These are phyloP conservation scores for Aureobasidium sp. DNA, from an alignment of 2,329 filamentous ascomycete species.

Conservation along the genomic window DNA sequence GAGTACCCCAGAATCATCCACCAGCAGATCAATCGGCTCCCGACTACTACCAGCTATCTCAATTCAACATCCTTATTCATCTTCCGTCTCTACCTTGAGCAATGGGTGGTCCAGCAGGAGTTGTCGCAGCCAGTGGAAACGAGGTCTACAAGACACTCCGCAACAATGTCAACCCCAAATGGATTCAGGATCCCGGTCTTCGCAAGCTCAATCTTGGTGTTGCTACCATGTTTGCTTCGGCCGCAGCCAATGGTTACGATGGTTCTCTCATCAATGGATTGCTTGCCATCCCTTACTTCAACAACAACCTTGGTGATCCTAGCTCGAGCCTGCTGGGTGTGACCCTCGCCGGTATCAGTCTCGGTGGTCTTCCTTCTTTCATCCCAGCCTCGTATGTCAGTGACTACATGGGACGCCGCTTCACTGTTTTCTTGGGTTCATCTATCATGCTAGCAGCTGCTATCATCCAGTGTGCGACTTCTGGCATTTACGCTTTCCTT, in stretches of 20 bases:
- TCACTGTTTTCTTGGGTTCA: conserved; percentile 19
- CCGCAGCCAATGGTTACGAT: conserved; percentile 25
- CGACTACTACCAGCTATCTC: neutral
- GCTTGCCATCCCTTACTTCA: conserved; percentile 31
- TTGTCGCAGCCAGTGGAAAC: conserved; percentile 9
- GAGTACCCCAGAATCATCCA: neutral
- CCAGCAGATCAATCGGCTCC: neutral
- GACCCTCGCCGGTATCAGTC: conserved; percentile 21
- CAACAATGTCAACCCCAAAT: conserved; percentile 18
- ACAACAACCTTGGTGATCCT: conserved; percentile 23
- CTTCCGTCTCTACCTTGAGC: neutral
- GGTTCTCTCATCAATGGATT: conserved; percentile 26
- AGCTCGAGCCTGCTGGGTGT: conserved; percentile 24
- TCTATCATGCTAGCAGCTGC: conserved; percentile 19
- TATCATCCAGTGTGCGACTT: conserved; percentile 19
- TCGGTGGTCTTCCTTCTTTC: conserved; percentile 22
- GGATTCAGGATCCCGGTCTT: conserved; percentile 20
- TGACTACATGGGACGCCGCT: conserved; percentile 21
- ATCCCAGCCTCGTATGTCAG: conserved; percentile 20
- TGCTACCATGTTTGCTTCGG: conserved; percentile 19
- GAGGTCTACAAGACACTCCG: conserved; percentile 17
- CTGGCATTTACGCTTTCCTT: conserved; percentile 21
- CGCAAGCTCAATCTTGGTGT: conserved; percentile 18
- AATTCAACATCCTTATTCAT: neutral
- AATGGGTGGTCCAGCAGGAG: conserved; percentile 10